Evolutionary conservation across 768 basidiomycete species (phyloP), one percentile per base, ranked within the genome.

Genomic region (Rhodocollybia butyracea): DNA sequence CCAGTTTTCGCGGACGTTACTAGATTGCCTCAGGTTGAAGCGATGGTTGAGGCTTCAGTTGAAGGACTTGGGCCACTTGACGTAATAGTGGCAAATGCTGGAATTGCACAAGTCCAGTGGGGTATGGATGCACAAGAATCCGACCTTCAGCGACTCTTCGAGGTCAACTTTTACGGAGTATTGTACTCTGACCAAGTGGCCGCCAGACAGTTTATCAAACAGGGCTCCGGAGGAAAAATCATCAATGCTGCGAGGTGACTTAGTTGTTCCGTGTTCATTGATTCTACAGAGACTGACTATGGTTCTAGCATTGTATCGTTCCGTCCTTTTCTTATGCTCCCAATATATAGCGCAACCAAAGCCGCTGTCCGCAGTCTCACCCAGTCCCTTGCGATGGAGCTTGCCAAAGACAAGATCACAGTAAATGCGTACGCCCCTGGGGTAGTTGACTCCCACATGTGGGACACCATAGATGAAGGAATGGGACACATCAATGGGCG

Each of bases 1-100:
- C 22, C 38, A 8, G 55, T 45, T n/a, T 32, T 39, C 26, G 47
- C 31, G 10, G 55, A 57, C 27, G 55, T 57, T 13, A 21, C n/a
- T n/a, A n/a, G n/a, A n/a, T n/a, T n/a, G n/a, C n/a, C n/a, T n/a
- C n/a, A n/a, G n/a, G n/a, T n/a, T 31, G 27, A 51, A 29, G 32
- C 36, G 7, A 31, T 57, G 27, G 55, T 57, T 26, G 24, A 50
- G 22, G 26, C 47, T 12, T 57, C 55, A 7, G 55, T 57, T 11
- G 30, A 57, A n/a, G 55, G 26, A 19, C 26, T 57, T 29, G 55
- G 55, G 15, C 48, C 55, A 6, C 30, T 57, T 12, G 15, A 27
- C 19, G 47, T 57, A 6, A 73, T 77, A 73, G 69, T 79, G 2
- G 76, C 77, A 3, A 79, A 79, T 63, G 77, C 76, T 8, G 76